Conservation (phyloP, 2,329 filamentous ascomycete species). For the Diaporthe sp. region DNA sequence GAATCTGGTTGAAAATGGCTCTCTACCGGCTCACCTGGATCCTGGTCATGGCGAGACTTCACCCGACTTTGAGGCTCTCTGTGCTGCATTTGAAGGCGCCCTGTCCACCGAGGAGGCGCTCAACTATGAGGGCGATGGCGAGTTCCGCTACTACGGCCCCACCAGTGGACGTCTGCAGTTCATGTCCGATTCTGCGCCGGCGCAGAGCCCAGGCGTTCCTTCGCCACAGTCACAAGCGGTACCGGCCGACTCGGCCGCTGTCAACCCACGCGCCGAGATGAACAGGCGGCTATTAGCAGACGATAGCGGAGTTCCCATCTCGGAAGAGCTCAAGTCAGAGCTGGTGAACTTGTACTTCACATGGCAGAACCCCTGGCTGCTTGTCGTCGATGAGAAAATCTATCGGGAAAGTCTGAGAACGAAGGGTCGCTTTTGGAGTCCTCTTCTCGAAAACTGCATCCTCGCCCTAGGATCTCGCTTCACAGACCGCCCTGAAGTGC, state of each 20-base stretch:
- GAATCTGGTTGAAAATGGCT: background rate
- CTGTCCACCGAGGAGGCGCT: background rate
- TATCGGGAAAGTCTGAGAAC: background rate
- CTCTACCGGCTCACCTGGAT: background rate
- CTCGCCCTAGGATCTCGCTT: background rate
- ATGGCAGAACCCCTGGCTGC: background rate
- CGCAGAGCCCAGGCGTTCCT: background rate
- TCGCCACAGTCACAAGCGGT: background rate
- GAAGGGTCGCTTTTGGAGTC: background rate
- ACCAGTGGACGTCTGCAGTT: background rate
- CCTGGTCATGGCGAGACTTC: background rate
- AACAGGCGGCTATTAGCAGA: background rate
- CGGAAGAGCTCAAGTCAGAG: background rate
- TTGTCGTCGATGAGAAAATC: background rate
- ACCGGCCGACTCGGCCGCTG: background rate
- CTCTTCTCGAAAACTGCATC: background rate
- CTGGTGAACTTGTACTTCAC: background rate
- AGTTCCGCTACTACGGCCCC: constrained; percentile 3
- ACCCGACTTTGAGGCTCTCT: background rate
- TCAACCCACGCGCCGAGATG: background rate
- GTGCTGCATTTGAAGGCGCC: background rate
- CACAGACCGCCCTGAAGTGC: background rate
- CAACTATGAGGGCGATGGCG: background rate
- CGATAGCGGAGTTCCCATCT: background rate
- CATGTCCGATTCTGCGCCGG: background rate